A percentile compares a stretch with the other conserved stretches of the same genome.
Conservation (phyloP, 306 rosid genomes). For the Begonia loranthoides region DNA sequence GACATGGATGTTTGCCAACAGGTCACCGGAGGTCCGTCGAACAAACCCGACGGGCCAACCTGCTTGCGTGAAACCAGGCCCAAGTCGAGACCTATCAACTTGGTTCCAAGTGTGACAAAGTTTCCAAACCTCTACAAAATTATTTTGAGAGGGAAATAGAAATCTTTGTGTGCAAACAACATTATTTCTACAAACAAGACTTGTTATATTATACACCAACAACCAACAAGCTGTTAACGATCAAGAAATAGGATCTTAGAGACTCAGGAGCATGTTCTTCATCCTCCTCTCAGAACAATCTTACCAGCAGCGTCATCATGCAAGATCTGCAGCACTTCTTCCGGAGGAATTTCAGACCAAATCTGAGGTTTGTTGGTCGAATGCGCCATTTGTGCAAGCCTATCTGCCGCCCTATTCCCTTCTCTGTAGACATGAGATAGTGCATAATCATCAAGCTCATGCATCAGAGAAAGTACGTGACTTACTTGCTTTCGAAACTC, state of each 20-base stretch:
- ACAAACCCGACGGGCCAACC: no score
- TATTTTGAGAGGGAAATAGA: no score
- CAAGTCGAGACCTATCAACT: no score
- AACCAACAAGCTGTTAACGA: no score
- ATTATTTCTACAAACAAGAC: no score
- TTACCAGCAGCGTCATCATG: slow-evolving; percentile 63
- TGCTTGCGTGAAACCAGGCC: no score
- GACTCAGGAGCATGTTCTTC: not conserved
- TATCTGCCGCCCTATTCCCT: slow-evolving; percentile 61
- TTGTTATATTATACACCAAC: no score
- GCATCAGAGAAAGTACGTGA: slow-evolving; percentile 29
- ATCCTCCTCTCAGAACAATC: slow-evolving; percentile 37
- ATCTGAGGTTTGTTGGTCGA: slow-evolving; percentile 25
- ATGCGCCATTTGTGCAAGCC: slow-evolving; percentile 58
- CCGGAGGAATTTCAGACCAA: slow-evolving; percentile 42
- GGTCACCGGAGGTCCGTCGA: no score
- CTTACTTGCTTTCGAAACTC: slow-evolving; percentile 32
- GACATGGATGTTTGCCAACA: no score
- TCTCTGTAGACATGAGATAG: slow-evolving; percentile 52
- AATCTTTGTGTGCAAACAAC: no score
- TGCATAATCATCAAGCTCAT: slow-evolving; percentile 21
- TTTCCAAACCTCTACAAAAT: no score
- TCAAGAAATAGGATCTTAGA: not conserved
- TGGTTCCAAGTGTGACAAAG: no score
- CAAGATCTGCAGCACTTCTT: slow-evolving; percentile 27